A percentile compares a stretch with the other conserved stretches of the same genome.
These are phyloP conservation scores for Neocallimastix lanati DNA, from an alignment of 192 early-diverging fungal species.

Conservation along the genomic window DNA sequence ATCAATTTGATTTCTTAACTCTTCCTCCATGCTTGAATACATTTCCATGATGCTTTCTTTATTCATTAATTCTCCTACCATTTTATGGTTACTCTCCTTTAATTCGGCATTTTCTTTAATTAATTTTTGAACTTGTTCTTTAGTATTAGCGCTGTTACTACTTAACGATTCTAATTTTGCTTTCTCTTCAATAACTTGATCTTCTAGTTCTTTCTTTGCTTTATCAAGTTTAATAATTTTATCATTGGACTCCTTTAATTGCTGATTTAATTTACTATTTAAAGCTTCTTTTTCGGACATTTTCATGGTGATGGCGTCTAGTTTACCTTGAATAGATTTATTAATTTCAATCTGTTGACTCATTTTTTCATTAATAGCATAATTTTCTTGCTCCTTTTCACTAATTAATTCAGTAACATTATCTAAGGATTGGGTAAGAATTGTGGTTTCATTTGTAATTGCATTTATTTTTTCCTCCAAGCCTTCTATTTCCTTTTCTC, in stretches of 20 bases:
- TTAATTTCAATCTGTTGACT: too few species aligned
- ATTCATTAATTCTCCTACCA: not conserved
- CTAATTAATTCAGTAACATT: too few species aligned
- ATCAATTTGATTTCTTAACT: not conserved
- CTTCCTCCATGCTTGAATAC: not conserved
- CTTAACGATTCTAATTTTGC: not conserved
- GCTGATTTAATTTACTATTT: not conserved
- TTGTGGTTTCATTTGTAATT: too few species aligned
- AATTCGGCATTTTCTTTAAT: not conserved
- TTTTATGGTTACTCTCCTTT: not conserved
- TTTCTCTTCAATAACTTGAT: not conserved
- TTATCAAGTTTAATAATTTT: not conserved
- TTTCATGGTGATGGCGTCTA: too few species aligned
- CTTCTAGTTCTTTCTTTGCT: not conserved
- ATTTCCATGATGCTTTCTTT: not conserved
- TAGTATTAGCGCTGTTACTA: not conserved
- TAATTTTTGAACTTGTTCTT: not conserved
- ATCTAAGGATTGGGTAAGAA: too few species aligned
- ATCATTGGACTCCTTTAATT: not conserved
- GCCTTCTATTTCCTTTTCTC: too few species aligned
- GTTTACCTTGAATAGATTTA: too few species aligned
- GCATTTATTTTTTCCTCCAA: too few species aligned
- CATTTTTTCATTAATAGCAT: too few species aligned
- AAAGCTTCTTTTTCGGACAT: not conserved
- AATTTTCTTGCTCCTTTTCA: too few species aligned